A percentile compares a stretch with the other conserved stretches of the same genome.
phyloP scores from a whole-genome alignment of 352 stramenopile species.

The Globisporangium splendens region DNA sequence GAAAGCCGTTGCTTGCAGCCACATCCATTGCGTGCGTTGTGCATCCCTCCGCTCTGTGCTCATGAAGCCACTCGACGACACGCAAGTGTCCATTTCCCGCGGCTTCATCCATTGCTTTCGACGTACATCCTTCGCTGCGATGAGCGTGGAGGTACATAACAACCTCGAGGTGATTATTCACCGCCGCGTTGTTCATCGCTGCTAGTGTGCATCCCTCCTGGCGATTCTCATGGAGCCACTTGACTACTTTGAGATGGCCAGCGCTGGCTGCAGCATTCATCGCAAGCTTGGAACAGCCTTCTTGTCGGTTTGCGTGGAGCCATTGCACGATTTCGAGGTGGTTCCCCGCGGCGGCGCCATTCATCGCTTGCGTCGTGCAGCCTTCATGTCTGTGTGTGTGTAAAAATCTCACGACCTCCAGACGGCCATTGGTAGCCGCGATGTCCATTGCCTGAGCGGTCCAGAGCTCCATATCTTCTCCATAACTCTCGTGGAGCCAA shows the following conservation, averaged over 20 bases:
- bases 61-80: slow-evolving; percentile 7
- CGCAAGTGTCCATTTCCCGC: not conserved
- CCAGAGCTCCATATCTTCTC: slow-evolving; percentile 6
- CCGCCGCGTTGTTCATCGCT: slow-evolving; percentile 9
- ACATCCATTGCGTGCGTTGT: slow-evolving; percentile 6
- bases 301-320: not conserved
- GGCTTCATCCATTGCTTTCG: slow-evolving; percentile 1
- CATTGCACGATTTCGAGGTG: not conserved
- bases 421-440: slow-evolving; percentile 17
- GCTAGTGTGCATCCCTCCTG: slow-evolving; percentile 4
- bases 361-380: slow-evolving; percentile 14
- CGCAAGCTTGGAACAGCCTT: slow-evolving; percentile 1
- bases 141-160: slow-evolving; percentile 4
- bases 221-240: slow-evolving; percentile 6
- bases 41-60: slow-evolving; percentile 4
- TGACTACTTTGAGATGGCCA: slow-evolving; percentile 2
- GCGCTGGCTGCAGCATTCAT: slow-evolving; percentile 6
- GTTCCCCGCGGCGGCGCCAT: not conserved
- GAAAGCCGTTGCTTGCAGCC: not conserved
- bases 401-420: slow-evolving; percentile 7
- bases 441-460: slow-evolving; percentile 21
- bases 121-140: not conserved
- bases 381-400: not conserved
- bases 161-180: slow-evolving; percentile 1
- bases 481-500: slow-evolving; percentile 21